Conservation (phyloP, 2,329 filamentous ascomycete species). For the Venturia nashicola region DNA sequence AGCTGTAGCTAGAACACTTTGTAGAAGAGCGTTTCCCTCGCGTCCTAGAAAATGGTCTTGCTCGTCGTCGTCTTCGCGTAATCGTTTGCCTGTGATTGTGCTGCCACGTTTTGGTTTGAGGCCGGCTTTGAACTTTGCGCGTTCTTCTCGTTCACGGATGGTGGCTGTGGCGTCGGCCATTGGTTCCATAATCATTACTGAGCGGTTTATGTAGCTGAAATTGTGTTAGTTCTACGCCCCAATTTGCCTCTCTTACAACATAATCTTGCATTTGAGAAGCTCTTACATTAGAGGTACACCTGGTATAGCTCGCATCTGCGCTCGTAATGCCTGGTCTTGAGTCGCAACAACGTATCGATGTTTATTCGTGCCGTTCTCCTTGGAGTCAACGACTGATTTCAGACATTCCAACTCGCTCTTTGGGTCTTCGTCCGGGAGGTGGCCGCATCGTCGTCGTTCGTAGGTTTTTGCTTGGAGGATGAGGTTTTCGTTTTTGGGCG, state of each 20-base stretch:
- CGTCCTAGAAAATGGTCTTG: slow-evolving; percentile 19
- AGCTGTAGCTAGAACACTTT: not conserved
- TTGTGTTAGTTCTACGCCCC: not conserved
- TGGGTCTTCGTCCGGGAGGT: slow-evolving; percentile 62
- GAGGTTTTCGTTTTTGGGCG: slow-evolving; percentile 40
- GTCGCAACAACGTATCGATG: slow-evolving; percentile 68
- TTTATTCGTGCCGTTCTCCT: slow-evolving; percentile 58
- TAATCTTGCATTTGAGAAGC: not conserved
- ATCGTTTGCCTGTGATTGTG: slow-evolving; percentile 21
- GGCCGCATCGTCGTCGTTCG: slow-evolving; percentile 67
- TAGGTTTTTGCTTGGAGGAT: slow-evolving; percentile 64
- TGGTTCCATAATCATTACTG: slow-evolving; percentile 67
- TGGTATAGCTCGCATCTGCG: slow-evolving; percentile 50
- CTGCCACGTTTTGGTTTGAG: slow-evolving; percentile 35
- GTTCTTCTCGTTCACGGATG: slow-evolving; percentile 56
- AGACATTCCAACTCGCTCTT: slow-evolving; percentile 60
- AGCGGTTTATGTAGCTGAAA: slow-evolving; percentile 53
- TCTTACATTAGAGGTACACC: slow-evolving; percentile 55
- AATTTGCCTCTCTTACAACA: not conserved
- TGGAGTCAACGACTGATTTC: slow-evolving; percentile 64
- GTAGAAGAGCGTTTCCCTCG: slow-evolving; percentile 18
- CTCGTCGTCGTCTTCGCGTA: slow-evolving; percentile 37
- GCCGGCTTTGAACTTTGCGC: slow-evolving; percentile 57
- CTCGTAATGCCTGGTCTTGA: slow-evolving; percentile 54
- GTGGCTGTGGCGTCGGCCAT: slow-evolving; percentile 58